A percentile compares a stretch with the other conserved stretches of the same genome.
Evolutionary conservation across 2,329 filamentous ascomycete species (phyloP).

Genomic region (Zymoseptoria pseudotritici): DNA sequence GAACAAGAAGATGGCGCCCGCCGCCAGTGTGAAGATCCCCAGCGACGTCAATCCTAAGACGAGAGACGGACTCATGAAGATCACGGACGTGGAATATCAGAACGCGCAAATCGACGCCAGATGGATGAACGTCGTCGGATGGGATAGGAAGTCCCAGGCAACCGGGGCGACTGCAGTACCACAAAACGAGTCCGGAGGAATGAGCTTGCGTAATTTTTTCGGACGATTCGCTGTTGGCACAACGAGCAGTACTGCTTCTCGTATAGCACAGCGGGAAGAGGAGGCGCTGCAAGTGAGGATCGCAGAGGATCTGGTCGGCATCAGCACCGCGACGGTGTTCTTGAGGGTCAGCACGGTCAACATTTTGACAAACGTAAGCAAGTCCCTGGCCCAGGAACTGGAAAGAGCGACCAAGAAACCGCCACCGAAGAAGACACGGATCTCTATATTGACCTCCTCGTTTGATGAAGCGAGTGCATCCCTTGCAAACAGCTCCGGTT

Average conservation of each 20-base stretch:
- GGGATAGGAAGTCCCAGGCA: slow-evolving; percentile 50
- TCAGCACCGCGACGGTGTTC: slow-evolving; percentile 74
- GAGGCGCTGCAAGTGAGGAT: slow-evolving; percentile 55
- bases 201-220: slow-evolving; percentile 64
- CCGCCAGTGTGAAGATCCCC: slow-evolving; percentile 64
- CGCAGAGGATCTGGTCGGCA: slow-evolving; percentile 62
- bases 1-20: slow-evolving; percentile 78
- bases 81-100: slow-evolving; percentile 71
- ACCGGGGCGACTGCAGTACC: slow-evolving; percentile 6
- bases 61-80: slow-evolving; percentile 80
- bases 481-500: slow-evolving; percentile 44
- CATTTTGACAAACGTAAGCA: slow-evolving; percentile 66
- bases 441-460: slow-evolving; percentile 84
- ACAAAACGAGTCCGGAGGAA: slow-evolving; percentile 16
- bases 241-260: slow-evolving; percentile 41
- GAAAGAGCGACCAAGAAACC: slow-evolving; percentile 96
- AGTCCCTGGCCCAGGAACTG: slow-evolving; percentile 71
- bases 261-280: slow-evolving; percentile 56
- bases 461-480: slow-evolving; percentile 73
- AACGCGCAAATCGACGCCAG: slow-evolving; percentile 86
- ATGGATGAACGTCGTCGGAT: slow-evolving; percentile 82
- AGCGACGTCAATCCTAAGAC: slow-evolving; percentile 74
- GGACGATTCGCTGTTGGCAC: slow-evolving; percentile 49
- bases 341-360: slow-evolving; percentile 78
- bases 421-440: slow-evolving; percentile 76